Base-by-base conservation (phyloP, 768 basidiomycete species). In the Russula sp. region DNA sequence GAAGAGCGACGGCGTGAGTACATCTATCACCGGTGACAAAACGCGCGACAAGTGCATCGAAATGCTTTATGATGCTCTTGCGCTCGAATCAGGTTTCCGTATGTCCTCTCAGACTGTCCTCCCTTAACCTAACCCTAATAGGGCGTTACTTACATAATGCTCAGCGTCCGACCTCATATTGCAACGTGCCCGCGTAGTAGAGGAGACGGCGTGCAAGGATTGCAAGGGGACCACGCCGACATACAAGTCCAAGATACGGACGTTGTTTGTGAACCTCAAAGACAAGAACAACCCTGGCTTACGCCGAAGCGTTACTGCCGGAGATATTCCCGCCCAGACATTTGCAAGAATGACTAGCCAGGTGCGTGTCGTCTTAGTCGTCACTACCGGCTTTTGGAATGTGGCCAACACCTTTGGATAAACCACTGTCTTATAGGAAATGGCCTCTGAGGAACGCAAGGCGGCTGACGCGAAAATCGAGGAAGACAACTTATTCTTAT, bases 401-500 rank as follows among this genome's bases (percentile, higher is more conserved):
- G 28, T 26, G 13, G 50, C n/a, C 36, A 13, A 48, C 18, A 38
- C 5, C 18, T 51, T 40, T 14, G 16, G 59, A 11, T 13, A 16
- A 14, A 20, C 14, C 50, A n/a, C 22, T 36, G 30, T 22, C 5
- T 46, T 54, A 26, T 65, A 96, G 93, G 95, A 98, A 71, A 94
- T 99, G 92, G 95, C 96, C 16, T 92, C 92, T 0, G 93, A 93
- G 72, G 92, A 95, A 68, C 83, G 93, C 36, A 90, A 92, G 71
- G 86, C 89, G 2, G 88, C 89, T 10, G 89, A 95, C 70, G 83
- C 83, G 63, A 88, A 86, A 72, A 89, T 98, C 65, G 82, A 85
- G 61, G 85, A 89, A 70, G 86, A 90, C 58, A 98, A 98, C 72
- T 76, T 99, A 54, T 90, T 92, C 80, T 90, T 94, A 38, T 89